Percentiles rank a stretch among this genome's conserved stretches.
These are phyloP conservation scores for Lanmaoa rubissima DNA, from an alignment of 768 basidiomycete genomes.

Conservation along the genomic window DNA sequence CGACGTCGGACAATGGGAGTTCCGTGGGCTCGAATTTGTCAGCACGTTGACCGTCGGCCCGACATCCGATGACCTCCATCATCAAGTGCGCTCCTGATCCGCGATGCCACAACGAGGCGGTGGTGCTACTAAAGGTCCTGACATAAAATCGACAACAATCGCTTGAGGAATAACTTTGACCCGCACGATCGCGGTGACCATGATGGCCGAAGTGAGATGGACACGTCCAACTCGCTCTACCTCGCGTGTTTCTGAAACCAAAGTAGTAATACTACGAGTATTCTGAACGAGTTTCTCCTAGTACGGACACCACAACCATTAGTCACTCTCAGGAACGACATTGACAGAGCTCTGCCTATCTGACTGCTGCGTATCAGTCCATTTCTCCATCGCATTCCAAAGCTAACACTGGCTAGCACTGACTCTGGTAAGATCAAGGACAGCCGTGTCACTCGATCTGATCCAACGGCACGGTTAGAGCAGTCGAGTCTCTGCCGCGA, in stretches of 20 bases:
- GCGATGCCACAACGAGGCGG: slow-evolving; percentile 20
- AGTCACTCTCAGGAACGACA: neutral
- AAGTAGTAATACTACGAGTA: neutral
- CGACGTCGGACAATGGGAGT: neutral
- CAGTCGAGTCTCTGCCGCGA: neutral
- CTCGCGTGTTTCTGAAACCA: neutral
- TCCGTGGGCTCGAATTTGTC: slow-evolving; percentile 13
- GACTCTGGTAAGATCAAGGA: neutral
- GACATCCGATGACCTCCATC: neutral
- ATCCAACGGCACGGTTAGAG: neutral
- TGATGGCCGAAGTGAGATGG: slow-evolving; percentile 1
- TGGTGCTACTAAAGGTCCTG: neutral
- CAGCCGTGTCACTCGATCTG: neutral
- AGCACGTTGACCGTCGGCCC: slow-evolving; percentile 2
- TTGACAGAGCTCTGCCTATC: neutral
- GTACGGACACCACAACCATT: neutral
- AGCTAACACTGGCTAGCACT: neutral
- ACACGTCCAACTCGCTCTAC: neutral
- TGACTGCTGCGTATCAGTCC: neutral
- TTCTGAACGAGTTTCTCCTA: neutral
- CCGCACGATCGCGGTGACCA: slow-evolving; percentile 1
- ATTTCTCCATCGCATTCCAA: neutral
- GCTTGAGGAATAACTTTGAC: slow-evolving; percentile 6
- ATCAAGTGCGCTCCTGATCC: neutral
- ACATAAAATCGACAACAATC: neutral